Base-by-base conservation (phyloP, 1,284 basidiomycete genomes). In the Thelephora terrestris region DNA sequence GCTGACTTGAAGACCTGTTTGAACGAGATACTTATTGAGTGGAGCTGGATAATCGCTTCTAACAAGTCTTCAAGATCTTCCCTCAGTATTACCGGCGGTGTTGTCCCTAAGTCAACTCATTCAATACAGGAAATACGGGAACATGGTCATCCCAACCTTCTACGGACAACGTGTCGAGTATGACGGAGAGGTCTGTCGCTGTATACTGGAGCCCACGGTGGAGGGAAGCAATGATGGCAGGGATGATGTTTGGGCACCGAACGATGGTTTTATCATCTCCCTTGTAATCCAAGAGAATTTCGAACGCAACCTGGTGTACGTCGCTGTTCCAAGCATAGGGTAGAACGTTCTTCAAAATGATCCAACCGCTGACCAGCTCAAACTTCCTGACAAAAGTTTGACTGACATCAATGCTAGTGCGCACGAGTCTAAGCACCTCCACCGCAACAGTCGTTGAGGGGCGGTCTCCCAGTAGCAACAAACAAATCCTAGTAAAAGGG, bases 341-440 rank as follows among this genome's bases (percentile, higher is more conserved):
- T n/a, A 89, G 55, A 17, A 81, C 71, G 9, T 70, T 73, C 60
- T 76, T 82, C 29, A 89, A 58, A 4, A 79, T 69, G 46, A 70
- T 78, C 86, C 87, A 90, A 16, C 87, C 86, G 51, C 77, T 79
- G 16, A 83, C 77, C 0, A 87, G 66, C 58, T 89, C 86, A 51
- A 89, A 86, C 57, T 84, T 87, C 48, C 80, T 70, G 47, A 63
- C 73, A 64, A 87, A 88, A 2, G 78, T 75, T 7, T 72, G 60
- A 0, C 79, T 79, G 23, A 68, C 61, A 34, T 64, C 63, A 47
- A 81, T 66, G 53, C 79, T 71, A 48, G 82, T 66, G 21, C 71
- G 66, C 42, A 87, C 70, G 34, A 90, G 64, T 7, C 67, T 67
- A 14, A 92, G 67, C 29, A 86, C 67, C 50, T 81, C 74, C 23